Evolutionary conservation across 257 asterid genomes (phyloP), one percentile per base, ranked within the genome.

Genomic region (Schizonepeta tenuifolia): DNA sequence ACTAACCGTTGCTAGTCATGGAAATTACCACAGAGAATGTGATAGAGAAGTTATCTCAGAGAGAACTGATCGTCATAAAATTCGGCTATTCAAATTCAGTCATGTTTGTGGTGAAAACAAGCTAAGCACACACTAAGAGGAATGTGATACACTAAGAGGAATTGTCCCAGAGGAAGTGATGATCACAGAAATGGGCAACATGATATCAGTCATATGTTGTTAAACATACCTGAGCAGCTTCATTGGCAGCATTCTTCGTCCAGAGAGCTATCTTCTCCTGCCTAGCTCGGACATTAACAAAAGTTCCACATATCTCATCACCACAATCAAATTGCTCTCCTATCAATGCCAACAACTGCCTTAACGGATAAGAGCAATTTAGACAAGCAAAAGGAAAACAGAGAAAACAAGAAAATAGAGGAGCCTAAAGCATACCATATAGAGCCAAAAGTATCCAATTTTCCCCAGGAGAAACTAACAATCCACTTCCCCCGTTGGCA

Each of bases 401-500:
- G 57, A 44, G 7, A 22, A 65, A 18, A 7, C 11, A 15, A 72
- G 57, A 6, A 33, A 17, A 14, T 0, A 11, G 35, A 21, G 7
- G 20, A 40, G 15, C n/a, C 17, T 54, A 44, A 49, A 36, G 33
- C 83, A 38, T 84, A 91, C 99, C 82, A 97, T 94, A 38, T 89
- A 74, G 71, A 91, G 95, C 99, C 99, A 94, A 80, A 46, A 38
- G 88, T 94, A 72, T 91, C 98, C 54, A 93, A 81, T 88, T 94
- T 94, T 17, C 81, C 85, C 91, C 84, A 84, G 0, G 82, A 1
- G 75, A 84, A 86, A 72, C 12, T 80, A 65, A 86, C 75, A 0
- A 95, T 89, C 98, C 99, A 94, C 75, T 84, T 94, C 43, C 99
- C 98, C 98, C 99, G 75, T 86, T 91, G 67, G 96, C 93, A 78